phyloP scores from a whole-genome alignment of 1,284 basidiomycete genomes.

The Melampsora larici-populina region DNA sequence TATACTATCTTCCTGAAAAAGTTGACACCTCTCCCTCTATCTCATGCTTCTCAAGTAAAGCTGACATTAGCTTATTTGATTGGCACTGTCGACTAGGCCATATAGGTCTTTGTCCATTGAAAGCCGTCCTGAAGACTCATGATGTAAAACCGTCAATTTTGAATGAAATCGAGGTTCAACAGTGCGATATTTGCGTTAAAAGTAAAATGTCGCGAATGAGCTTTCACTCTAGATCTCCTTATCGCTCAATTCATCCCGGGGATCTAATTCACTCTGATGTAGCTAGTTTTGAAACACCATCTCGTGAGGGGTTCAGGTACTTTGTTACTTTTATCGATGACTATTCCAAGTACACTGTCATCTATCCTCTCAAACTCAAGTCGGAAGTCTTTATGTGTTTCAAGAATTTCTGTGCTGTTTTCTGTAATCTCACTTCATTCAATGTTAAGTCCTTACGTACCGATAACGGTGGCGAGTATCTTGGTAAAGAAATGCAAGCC shows the following conservation, averaged over 20 bases:
- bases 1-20: neutral
- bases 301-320: neutral
- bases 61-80: neutral
- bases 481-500: constrained; percentile 47
- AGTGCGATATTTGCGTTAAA: constrained; percentile 5
- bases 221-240: neutral
- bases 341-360: constrained; percentile 7
- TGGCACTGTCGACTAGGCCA: neutral
- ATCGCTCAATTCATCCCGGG: neutral
- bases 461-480: constrained; percentile 54
- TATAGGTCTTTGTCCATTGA: constrained; percentile 6
- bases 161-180: constrained; percentile 7
- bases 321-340: neutral
- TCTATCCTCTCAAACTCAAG: constrained; percentile 19
- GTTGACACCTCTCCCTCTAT: neutral
- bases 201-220: neutral
- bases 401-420: too few relatives aligned
- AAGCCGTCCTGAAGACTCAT: neutral
- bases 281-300: neutral
- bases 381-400: constrained; percentile 46
- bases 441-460: constrained; percentile 52
- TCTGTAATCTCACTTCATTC: constrained; percentile 49
- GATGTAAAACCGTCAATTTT: neutral
- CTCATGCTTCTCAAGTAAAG: neutral
- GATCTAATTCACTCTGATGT: neutral